Evolutionary conservation across 306 rosid species (phyloP).

Genomic region (Arachis stenosperma): DNA sequence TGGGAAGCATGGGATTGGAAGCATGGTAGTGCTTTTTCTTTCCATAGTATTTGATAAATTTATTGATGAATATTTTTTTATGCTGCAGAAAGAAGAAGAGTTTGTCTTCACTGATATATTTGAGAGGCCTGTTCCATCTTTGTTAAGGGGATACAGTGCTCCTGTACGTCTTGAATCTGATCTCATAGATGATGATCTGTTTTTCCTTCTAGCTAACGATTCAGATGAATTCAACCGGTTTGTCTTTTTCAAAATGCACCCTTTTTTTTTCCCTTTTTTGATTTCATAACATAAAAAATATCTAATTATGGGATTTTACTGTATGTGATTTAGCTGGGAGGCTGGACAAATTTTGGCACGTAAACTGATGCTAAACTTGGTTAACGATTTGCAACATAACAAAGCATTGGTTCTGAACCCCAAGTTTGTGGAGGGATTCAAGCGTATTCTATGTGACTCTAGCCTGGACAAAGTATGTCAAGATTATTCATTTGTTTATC

Average conservation of each 20-base stretch:
- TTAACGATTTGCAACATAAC: constrained; percentile 78
- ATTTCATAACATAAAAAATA: constrained; percentile 19
- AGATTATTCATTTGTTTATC: constrained; percentile 17
- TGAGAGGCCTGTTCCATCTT: constrained; percentile 92
- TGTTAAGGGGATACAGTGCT: constrained; percentile 90
- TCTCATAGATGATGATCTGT: constrained; percentile 73
- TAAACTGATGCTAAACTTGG: constrained; percentile 84
- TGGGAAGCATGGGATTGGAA: background rate
- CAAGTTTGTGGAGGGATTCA: constrained; percentile 77
- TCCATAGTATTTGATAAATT: background rate
- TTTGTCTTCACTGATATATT: constrained; percentile 73
- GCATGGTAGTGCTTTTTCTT: constrained; percentile 20
- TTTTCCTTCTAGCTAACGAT: constrained; percentile 92
- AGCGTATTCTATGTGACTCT: constrained; percentile 63
- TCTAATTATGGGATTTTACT: constrained; percentile 35
- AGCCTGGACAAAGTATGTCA: constrained; percentile 81
- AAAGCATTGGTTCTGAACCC: constrained; percentile 76
- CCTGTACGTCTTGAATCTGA: constrained; percentile 93
- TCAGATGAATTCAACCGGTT: constrained; percentile 95
- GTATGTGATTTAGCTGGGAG: constrained; percentile 78
- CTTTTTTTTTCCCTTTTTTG: background rate
- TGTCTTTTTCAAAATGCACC: constrained; percentile 44
- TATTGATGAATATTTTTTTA: constrained; percentile 23
- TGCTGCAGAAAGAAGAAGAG: constrained; percentile 85
- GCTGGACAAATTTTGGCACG: constrained; percentile 95